A percentile compares a stretch with the other conserved stretches of the same genome.
These are phyloP conservation scores for Daldinia childiae DNA, from an alignment of 495 filamentous ascomycete species.

Conservation along the genomic window DNA sequence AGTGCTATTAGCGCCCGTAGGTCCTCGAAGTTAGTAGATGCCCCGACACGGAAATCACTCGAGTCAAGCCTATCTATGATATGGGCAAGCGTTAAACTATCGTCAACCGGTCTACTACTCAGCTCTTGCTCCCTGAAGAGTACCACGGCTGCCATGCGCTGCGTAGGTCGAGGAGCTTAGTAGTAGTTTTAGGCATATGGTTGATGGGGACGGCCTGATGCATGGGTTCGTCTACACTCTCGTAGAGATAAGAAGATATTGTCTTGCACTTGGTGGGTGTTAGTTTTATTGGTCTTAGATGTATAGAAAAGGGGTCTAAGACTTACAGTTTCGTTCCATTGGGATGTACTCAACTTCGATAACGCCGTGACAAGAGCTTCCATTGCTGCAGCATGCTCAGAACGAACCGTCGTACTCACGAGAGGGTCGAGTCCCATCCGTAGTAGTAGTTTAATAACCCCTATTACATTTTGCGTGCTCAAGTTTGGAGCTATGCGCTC, in stretches of 20 bases:
- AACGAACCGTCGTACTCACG: slow-evolving; percentile 55
- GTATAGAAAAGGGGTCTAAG: background rate
- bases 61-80: slow-evolving; percentile 64
- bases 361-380: slow-evolving; percentile 37
- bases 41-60: slow-evolving; percentile 49
- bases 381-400: slow-evolving; percentile 45
- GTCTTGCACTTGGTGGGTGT: slow-evolving; percentile 57
- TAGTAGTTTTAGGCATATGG: slow-evolving; percentile 63
- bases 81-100: slow-evolving; percentile 59
- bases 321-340: slow-evolving; percentile 47
- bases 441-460: slow-evolving; percentile 58
- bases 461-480: slow-evolving; percentile 37
- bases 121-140: slow-evolving; percentile 64
- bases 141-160: slow-evolving; percentile 77
- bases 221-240: slow-evolving; percentile 57
- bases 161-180: slow-evolving; percentile 68
- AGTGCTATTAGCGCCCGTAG: slow-evolving; percentile 71
- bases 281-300: slow-evolving; percentile 21
- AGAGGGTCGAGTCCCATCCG: slow-evolving; percentile 69
- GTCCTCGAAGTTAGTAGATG: slow-evolving; percentile 69
- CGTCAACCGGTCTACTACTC: slow-evolving; percentile 54
- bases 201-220: slow-evolving; percentile 69
- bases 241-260: slow-evolving; percentile 63
- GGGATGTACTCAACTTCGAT: slow-evolving; percentile 15
- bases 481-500: slow-evolving; percentile 41